Evolutionary conservation across 495 filamentous ascomycete species (phyloP), one percentile per base, ranked within the genome.

Genomic region (Podospora comata): DNA sequence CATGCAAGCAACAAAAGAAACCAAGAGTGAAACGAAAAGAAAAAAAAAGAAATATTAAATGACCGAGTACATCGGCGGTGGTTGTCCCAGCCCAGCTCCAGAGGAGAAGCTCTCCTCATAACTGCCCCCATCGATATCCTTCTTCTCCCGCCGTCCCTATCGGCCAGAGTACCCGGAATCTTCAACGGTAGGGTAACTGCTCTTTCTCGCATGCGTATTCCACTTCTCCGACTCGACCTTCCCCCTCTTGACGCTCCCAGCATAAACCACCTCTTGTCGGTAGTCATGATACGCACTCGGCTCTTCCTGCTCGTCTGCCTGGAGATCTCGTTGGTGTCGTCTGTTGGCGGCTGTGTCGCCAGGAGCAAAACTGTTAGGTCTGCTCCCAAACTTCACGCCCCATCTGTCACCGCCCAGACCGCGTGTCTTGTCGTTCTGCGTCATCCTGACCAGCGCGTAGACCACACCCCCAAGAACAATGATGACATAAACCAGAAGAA

Each of bases 401-500:
- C 73, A 80, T 27, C 71, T 62, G 56, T 74, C 74, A 20, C 84
- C 84, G 54, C 80, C 83, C 72, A 88, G 85, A 23, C 74, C 87
- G 18, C 84, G 79, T 6, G 80, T 83, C 66, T 85, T 86, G 67
- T 85, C 84, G 23, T 78, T 77, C 5, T 76, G 77, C 57, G 76
- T 74, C 74, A 85, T 79, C 7, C 83, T 79, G 56, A 85, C 79
- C 64, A 90, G 71, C 9, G 90, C 89, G 62, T 91, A 87, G 62
- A 85, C 73, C 64, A 94, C 70, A 62, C 91, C 95, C 63, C 91
- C 85, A 27, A 97, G 82, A 2, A 90, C 82, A 61, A 96, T 83
- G 60, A 96, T 67, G 58, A 97, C 69, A 86, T 92, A 99, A 3
- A 93, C 75, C 0, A 88, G 77, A 2, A 97, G 77, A 28, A 99